Conservation (phyloP, 768 basidiomycete species). For the Rhodotorula toruloides region DNA sequence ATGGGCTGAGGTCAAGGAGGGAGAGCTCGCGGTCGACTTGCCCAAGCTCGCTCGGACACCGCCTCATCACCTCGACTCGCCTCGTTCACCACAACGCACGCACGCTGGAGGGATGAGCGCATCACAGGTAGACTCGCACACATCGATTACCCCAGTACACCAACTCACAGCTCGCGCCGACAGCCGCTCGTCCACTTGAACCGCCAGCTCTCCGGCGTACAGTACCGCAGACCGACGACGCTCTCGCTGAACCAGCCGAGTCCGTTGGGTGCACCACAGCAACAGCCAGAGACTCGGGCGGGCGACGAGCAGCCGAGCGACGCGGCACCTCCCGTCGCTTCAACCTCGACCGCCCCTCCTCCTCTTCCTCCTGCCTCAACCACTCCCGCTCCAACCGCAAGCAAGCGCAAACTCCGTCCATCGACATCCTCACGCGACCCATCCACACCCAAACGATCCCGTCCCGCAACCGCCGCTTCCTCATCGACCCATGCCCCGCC, state of each 20-base stretch:
- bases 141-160: not conserved
- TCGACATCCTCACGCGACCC: constrained; percentile 30
- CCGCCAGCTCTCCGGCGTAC: constrained; percentile 31
- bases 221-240: constrained; percentile 10
- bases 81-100: not conserved
- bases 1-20: not conserved
- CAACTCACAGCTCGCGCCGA: not conserved
- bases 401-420: constrained; percentile 35
- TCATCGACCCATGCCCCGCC: constrained; percentile 14
- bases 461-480: constrained; percentile 45
- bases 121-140: not conserved
- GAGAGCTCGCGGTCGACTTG: not conserved
- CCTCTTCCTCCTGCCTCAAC: not conserved
- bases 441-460: constrained; percentile 56
- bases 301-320: not conserved
- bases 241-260: constrained; percentile 33
- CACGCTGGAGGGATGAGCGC: not conserved
- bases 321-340: not conserved
- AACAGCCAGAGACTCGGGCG: not conserved
- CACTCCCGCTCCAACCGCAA: not conserved
- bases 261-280: not conserved
- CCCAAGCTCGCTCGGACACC: not conserved
- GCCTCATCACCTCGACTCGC: not conserved
- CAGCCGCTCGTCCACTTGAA: constrained; percentile 32
- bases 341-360: not conserved